phyloP scores from a whole-genome alignment of 1,284 basidiomycete genomes.

The Fomitopsis palustris region DNA sequence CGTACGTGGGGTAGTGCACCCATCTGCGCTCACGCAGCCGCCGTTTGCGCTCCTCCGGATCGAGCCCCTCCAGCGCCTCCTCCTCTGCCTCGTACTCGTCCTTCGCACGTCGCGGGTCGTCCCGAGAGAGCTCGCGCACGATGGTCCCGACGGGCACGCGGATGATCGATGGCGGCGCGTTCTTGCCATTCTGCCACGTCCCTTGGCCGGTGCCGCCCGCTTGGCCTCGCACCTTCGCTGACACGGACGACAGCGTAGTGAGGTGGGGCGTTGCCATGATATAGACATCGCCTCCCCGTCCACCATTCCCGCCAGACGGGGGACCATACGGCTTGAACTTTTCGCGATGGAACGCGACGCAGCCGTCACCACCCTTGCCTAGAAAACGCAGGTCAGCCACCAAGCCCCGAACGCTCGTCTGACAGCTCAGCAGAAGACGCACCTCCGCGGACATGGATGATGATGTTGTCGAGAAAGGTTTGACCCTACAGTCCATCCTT shows the following conservation, averaged over 20 bases:
- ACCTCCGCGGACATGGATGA: conserved; percentile 79
- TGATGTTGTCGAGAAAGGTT: conserved; percentile 76
- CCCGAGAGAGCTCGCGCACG: conserved; percentile 68
- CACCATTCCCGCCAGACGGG: conserved; percentile 89
- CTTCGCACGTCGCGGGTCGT: conserved; percentile 56
- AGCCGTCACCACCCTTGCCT: conserved; percentile 84
- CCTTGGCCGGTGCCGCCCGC: conserved; percentile 76
- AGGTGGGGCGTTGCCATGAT: conserved; percentile 73
- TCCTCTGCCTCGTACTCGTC: conserved; percentile 70
- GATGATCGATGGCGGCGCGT: conserved; percentile 70
- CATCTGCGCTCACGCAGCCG: conserved; percentile 68
- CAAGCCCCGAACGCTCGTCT: conserved; percentile 10
- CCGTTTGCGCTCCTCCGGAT: conserved; percentile 43
- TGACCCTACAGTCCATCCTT: conserved; percentile 51
- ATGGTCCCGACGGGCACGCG: conserved; percentile 88
- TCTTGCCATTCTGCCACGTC: conserved; percentile 80
- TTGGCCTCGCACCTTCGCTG: conserved; percentile 63
- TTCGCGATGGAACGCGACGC: conserved; percentile 80
- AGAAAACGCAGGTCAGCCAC: conserved; percentile 11
- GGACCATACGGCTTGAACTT: conserved; percentile 78
- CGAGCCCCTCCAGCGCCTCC: conserved; percentile 51
- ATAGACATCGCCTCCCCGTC: conserved; percentile 84
- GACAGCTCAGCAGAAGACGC: conserved; percentile 14
- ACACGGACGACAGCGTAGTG: conserved; percentile 73
- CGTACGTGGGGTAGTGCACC: conserved; percentile 74